These are phyloP conservation scores for Phytophthora pisi DNA, from an alignment of 352 stramenopile species.

Conservation along the genomic window DNA sequence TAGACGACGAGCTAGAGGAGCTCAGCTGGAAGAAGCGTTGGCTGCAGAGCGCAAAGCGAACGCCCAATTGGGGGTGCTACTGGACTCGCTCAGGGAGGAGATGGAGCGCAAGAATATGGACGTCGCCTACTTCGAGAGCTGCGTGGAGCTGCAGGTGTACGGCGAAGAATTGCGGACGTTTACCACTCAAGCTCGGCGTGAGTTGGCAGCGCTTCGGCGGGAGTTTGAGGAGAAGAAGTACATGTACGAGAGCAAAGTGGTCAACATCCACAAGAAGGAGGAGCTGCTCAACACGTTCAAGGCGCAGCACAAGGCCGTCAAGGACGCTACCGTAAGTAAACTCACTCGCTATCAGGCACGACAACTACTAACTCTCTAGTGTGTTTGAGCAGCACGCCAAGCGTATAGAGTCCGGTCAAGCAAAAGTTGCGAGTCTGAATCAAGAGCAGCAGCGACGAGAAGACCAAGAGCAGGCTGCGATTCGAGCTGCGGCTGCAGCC, in stretches of 20 bases:
- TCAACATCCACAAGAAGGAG: slow-evolving; percentile 73
- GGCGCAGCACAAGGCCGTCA: slow-evolving; percentile 50
- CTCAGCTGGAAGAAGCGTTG: slow-evolving; percentile 75
- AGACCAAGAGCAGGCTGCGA: slow-evolving; percentile 29
- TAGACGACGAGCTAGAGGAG: slow-evolving; percentile 62
- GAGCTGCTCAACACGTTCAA: slow-evolving; percentile 80
- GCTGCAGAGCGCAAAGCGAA: slow-evolving; percentile 52
- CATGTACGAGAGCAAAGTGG: slow-evolving; percentile 51
- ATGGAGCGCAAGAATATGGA: slow-evolving; percentile 83
- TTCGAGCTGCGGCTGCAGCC: slow-evolving; percentile 8
- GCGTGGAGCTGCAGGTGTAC: slow-evolving; percentile 60
- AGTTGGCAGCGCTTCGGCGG: slow-evolving; percentile 41
- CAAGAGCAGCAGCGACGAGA: slow-evolving; percentile 36
- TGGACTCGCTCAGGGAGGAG: slow-evolving; percentile 67
- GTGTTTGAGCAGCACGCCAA: slow-evolving; percentile 22
- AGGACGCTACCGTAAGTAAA: slow-evolving; percentile 40
- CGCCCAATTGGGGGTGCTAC: slow-evolving; percentile 41
- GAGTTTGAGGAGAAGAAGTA: slow-evolving; percentile 64
- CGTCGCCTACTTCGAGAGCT: slow-evolving; percentile 77
- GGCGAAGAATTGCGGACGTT: slow-evolving; percentile 58
- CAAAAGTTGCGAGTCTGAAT: slow-evolving; percentile 25
- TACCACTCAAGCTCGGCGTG: slow-evolving; percentile 38
- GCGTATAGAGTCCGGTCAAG: slow-evolving; percentile 23
- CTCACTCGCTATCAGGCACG: not conserved
- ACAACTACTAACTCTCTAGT: not conserved